phyloP scores from a whole-genome alignment of 805 yeast genomes.

The Priceomyces haplophilus region DNA sequence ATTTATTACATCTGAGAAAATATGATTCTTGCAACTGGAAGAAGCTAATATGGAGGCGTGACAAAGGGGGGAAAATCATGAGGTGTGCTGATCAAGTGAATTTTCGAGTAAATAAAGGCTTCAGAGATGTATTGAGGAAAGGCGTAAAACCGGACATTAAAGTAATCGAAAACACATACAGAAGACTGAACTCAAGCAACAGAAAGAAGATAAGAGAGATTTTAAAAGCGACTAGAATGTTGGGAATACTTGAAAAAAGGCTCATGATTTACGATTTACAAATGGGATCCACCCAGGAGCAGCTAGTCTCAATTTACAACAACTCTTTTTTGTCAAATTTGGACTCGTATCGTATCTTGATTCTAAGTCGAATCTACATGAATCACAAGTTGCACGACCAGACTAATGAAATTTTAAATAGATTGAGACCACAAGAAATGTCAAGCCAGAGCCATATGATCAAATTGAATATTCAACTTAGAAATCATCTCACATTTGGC shows the following conservation, averaged over 20 bases:
- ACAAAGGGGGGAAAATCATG: constrained; percentile 11
- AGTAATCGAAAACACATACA: constrained; percentile 31
- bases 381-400: constrained; percentile 25
- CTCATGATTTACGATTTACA: constrained; percentile 19
- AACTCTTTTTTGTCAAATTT: constrained; percentile 11
- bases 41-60: constrained; percentile 14
- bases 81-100: constrained; percentile 23
- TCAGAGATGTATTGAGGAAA: constrained; percentile 27
- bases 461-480: constrained; percentile 22
- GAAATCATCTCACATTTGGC: constrained; percentile 18
- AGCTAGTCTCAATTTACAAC: constrained; percentile 15
- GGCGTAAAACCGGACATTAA: constrained; percentile 36
- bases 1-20: constrained; percentile 17
- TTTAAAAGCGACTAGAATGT: constrained; percentile 14
- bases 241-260: constrained; percentile 9
- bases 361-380: constrained; percentile 28
- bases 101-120: constrained; percentile 31
- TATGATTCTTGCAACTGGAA: constrained; percentile 25
- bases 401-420: constrained; percentile 20
- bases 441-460: constrained; percentile 25
- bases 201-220: constrained; percentile 24
- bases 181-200: constrained; percentile 21
- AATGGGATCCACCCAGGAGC: constrained; percentile 14
- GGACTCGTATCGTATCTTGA: constrained; percentile 25
- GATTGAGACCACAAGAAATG: constrained; percentile 22